phyloP scores from a whole-genome alignment of 2,329 filamentous ascomycete genomes.

The Aureobasidium sp. region DNA sequence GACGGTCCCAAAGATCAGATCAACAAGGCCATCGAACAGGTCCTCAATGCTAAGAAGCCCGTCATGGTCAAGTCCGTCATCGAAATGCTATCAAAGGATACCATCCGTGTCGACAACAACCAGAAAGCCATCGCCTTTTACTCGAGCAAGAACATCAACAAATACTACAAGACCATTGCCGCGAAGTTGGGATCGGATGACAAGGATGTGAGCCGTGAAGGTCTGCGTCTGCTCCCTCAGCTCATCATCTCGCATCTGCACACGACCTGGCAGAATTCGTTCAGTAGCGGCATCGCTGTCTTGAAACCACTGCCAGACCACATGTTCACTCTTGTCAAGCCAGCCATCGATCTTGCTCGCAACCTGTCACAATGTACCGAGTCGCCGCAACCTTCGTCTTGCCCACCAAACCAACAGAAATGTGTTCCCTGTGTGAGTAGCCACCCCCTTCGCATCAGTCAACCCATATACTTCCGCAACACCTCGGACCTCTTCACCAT shows the following conservation, averaged over 20 bases:
- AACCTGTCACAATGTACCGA: slow-evolving; percentile 68
- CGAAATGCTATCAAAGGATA: slow-evolving; percentile 49
- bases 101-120: slow-evolving; percentile 57
- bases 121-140: slow-evolving; percentile 72
- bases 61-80: slow-evolving; percentile 56
- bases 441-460: slow-evolving; percentile 58
- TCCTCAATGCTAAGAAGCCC: slow-evolving; percentile 43
- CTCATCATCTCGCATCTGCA: slow-evolving; percentile 84
- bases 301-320: slow-evolving; percentile 71
- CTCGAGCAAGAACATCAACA: slow-evolving; percentile 51
- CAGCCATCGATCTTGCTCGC: slow-evolving; percentile 63
- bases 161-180: slow-evolving; percentile 59
- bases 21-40: slow-evolving; percentile 34
- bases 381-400: slow-evolving; percentile 65
- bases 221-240: slow-evolving; percentile 57
- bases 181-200: slow-evolving; percentile 46
- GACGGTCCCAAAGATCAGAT: slow-evolving; percentile 54
- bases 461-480: slow-evolving; percentile 62
- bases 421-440: slow-evolving; percentile 67
- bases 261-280: slow-evolving; percentile 71
- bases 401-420: slow-evolving; percentile 69
- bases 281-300: slow-evolving; percentile 68
- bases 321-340: slow-evolving; percentile 63
- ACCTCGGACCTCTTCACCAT: slow-evolving; percentile 67
- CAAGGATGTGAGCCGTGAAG: slow-evolving; percentile 44